Conservation (phyloP, 2,329 filamentous ascomycete species). For the Cercospora janseana region DNA sequence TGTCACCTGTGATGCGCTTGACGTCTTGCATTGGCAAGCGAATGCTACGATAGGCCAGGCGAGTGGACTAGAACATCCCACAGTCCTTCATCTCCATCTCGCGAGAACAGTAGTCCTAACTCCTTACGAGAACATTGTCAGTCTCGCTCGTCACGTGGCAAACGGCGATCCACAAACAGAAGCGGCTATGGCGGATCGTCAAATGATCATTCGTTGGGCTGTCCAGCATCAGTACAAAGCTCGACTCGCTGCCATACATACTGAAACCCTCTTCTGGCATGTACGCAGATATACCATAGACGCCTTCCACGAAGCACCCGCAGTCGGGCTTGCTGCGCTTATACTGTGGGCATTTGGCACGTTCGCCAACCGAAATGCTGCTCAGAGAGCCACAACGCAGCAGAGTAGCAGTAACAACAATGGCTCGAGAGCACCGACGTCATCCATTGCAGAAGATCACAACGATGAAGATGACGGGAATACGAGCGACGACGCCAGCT, state of each 20-base stretch:
- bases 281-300: conserved; percentile 51
- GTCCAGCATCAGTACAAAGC: conserved; percentile 55
- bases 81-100: conserved; percentile 56
- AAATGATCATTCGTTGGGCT: conserved; percentile 48
- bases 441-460: no score
- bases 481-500: conserved; percentile 16
- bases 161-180: conserved; percentile 21
- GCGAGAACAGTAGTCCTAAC: conserved; percentile 54
- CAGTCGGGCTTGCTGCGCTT: conserved; percentile 63
- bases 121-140: conserved; percentile 49
- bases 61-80: conserved; percentile 54
- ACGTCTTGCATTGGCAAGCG: conserved; percentile 59
- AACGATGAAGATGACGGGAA: conserved; percentile 11
- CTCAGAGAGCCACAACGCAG: background rate
- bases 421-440: background rate
- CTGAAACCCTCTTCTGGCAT: conserved; percentile 54
- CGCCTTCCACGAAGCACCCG: conserved; percentile 62
- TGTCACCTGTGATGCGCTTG: conserved; percentile 49
- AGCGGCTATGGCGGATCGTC: conserved; percentile 7
- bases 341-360: conserved; percentile 61
- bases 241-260: conserved; percentile 56
- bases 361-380: conserved; percentile 19
- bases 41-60: conserved; percentile 52
- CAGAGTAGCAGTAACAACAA: background rate
- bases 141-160: conserved; percentile 41